Evolutionary conservation across 345 rosid species (phyloP), one percentile per base, ranked within the genome.

Genomic region (Populus euphratica): DNA sequence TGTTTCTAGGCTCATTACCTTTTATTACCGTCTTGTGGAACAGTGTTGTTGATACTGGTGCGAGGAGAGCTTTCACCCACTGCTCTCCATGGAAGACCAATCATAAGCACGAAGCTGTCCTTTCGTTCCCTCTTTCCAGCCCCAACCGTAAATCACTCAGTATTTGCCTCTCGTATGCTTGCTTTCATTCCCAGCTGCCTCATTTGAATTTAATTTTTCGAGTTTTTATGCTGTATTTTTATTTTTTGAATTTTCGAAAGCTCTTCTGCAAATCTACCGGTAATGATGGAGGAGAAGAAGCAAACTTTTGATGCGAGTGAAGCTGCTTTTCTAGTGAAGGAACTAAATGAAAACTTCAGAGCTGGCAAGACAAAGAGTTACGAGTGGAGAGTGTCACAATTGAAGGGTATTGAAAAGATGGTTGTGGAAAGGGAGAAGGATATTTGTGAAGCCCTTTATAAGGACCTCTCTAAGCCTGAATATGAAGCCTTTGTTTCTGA

Each of bases 361-460:
- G 75, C 88, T 0, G 90, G 93, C 17, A 88, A 78, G 85, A 91
- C 98, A 5, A 92, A 73, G 86, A 90, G 89, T 84, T 92, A 90
- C 25, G 91, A 90, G 9, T 94, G 98, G 96, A 86, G 97, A 75
- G 77, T 87, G n/a, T 75, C 90, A 27, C 97, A 92, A 86, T 76
- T 94, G 78, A 79, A 84, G 72, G 80, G 85, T 75, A 85, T 92
- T 50, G 68, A 74, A 14, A 87, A 74, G 52, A 92, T 94, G 97
- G 74, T 92, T 2, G 89, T 87, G 2, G 97, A 94, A 77, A 89
- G 88, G 72, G 94, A 91, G 85, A 83, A 64, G 63, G 85, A 78
- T 12, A 91, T 92, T 73, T 6, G 71, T 5, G 82, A 86, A 72
- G 98, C 96, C 76, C 85, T 94, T 68, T 3, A 82, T 54, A 54